Base-by-base conservation (phyloP, 108 stramenopile genomes). In the Ochromonas danica region DNA sequence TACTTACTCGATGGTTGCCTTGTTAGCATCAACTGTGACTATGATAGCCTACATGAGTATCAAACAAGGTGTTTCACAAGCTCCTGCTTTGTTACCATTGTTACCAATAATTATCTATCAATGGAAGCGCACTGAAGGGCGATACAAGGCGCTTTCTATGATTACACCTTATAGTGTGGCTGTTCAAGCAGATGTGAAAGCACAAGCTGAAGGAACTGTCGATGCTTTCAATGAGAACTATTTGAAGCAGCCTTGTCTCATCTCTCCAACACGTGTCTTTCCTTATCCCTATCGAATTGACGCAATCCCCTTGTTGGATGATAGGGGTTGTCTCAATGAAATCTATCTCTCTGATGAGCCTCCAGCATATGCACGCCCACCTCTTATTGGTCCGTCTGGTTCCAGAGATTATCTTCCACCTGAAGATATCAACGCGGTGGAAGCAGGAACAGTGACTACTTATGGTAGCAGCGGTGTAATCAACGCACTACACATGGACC, bases 21-120 rank as follows among this genome's bases (percentile, higher is more conserved):
- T 75, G 43, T 42, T 75, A 25, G 72, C 38, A 31, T 17, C 45
- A 6, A 41, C 72, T 6, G 40, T 75, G 3, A 75, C 72, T 27
- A 33, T 75, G 31, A 27, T 75, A 6, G 72, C 6, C 3, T 75
- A 75, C 31, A 10, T 75, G 31, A 10, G 14, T 6, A 27, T 75
- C n/a, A 75, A 75, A 42, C 40, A 42, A 39, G 72, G 40, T 27
- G 6, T 25, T 28, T 17, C 31, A 14, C 72, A 75, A 42, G 40
- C 72, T 6, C 40, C 40, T 22, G 25, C 31, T 6, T 45, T 60
- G 51, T 3, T 75, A 14, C 72, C 72, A 10, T 27, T 75, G 43
- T 33, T 33, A 27, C 10, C 38, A 3, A 27, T 75, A 6, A 36
- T 75, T 22, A 57, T 75, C 22, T 39, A 10, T 6, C 14, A 6